Conservation (phyloP, 495 filamentous ascomycete species). For the Aspergillus asperescens region DNA sequence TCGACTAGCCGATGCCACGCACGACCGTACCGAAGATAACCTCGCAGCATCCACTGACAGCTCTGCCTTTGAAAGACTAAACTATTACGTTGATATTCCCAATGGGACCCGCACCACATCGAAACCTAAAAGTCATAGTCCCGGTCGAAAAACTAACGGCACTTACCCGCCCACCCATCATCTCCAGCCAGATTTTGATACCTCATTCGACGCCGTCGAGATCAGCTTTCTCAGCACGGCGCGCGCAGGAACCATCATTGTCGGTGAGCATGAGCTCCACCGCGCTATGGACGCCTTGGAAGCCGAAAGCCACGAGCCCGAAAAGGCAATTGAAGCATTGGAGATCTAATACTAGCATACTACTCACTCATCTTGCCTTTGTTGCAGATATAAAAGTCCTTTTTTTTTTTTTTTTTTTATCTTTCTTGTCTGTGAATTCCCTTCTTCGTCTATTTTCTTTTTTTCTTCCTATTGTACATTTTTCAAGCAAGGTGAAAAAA, state of each 20-base stretch:
- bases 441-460: not conserved
- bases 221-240: constrained; percentile 89
- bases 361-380: not conserved
- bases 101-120: constrained; percentile 12
- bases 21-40: constrained; percentile 15
- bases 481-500: not conserved
- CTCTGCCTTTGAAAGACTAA: constrained; percentile 15
- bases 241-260: constrained; percentile 82
- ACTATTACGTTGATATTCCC: constrained; percentile 14
- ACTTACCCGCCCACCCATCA: constrained; percentile 26
- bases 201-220: constrained; percentile 59
- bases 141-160: constrained; percentile 8
- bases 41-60: constrained; percentile 10
- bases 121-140: constrained; percentile 11
- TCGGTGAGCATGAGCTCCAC: constrained; percentile 64
- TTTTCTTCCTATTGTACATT: constrained; percentile 2
- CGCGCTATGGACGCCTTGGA: constrained; percentile 66
- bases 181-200: constrained; percentile 38
- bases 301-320: constrained; percentile 31
- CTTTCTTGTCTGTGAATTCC: not conserved
- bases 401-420: not conserved
- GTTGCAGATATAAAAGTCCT: constrained; percentile 3
- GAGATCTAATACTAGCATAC: constrained; percentile 10
- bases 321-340: constrained; percentile 14
- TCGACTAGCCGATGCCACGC: constrained; percentile 56